Base-by-base conservation (phyloP, 495 filamentous ascomycete species). In the Staphylotrichum longicolle region DNA sequence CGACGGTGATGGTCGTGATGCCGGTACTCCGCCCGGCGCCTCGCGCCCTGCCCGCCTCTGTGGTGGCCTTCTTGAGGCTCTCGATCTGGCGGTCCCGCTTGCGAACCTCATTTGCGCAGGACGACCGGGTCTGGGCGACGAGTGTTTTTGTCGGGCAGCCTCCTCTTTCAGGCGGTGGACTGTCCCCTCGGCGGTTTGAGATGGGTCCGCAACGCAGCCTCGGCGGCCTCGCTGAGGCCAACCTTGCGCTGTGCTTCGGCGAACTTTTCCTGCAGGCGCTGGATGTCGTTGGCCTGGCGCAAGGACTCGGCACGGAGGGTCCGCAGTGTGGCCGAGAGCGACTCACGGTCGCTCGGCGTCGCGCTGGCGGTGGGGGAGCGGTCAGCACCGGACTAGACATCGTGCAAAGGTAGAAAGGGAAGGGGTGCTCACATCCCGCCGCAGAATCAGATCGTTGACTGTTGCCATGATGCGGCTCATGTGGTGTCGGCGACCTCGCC, bases 31-130 rank as follows among this genome's bases (percentile, higher is more conserved):
- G 82, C 8, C 70, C 73, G 8, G 73, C 72, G 11, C 81, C 81
- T 11, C 81, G 72, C 20, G 78, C 75, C 8, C 79, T 65, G 6
- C 76, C 73, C 15, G 82, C 80, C 15, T 80, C 82, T n/a, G 72
- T 68, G 11, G 81, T 76, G 42, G 96, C 91, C 60, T 87, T 87
- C 77, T 96, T 98, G 66, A 98, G 75, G 56, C 86, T 85, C 67
- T 93, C 87, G 55, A 98, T 86, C 75, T 96, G 89, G 47, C 91
- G 79, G 67, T 98, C 94, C 10, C 93, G 85, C 68, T 96, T 93
- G 59, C 94, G 86, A 11, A 98, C 83, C 67, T 98, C 94, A 68
- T 91, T 97, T 39, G 91, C 90, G 72, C 91, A 96, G 66, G 93
- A 86, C 5, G 87, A 83, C 46, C 92, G 83, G 11, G 95, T 90